phyloP scores from a whole-genome alignment of 345 rosid species.

The Combretum micranthum region DNA sequence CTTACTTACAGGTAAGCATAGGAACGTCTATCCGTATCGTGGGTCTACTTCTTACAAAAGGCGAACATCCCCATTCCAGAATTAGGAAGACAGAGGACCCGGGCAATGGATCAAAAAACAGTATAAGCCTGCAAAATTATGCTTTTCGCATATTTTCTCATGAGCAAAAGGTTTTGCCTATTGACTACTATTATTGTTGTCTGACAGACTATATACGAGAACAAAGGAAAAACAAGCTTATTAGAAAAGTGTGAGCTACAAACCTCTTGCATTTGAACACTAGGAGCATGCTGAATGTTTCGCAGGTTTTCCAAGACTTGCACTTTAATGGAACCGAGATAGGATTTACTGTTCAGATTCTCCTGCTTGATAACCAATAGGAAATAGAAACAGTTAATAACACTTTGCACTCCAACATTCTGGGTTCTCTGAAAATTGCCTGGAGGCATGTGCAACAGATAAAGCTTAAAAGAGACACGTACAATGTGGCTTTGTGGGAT shows the following conservation, averaged over 20 bases:
- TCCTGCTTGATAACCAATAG: slow-evolving; percentile 48
- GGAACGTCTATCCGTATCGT: no score
- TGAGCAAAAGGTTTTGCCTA: no score
- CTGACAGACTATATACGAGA: background rate
- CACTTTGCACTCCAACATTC: background rate
- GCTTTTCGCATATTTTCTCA: no score
- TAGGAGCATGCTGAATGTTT: slow-evolving; percentile 86
- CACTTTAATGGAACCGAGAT: slow-evolving; percentile 69
- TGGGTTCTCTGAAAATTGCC: background rate
- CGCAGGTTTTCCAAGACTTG: slow-evolving; percentile 92
- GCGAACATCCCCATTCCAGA: no score
- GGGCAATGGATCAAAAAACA: no score
- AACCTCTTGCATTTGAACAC: slow-evolving; percentile 98
- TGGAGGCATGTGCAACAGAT: no score
- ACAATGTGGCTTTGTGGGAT: slow-evolving; percentile 80
- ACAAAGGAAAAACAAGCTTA: background rate
- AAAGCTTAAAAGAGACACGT: slow-evolving; percentile 20
- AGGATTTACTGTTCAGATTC: slow-evolving; percentile 81
- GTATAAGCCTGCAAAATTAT: no score
- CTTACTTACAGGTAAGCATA: no score
- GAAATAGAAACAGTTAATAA: slow-evolving; percentile 4
- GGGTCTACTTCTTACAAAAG: no score
- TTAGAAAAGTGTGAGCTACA: slow-evolving; percentile 9
- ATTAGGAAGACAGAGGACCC: no score
- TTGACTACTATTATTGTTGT: no score